Evolutionary conservation across 805 yeast species (phyloP).

Genomic region (Kluyveromyces nonfermentans): DNA sequence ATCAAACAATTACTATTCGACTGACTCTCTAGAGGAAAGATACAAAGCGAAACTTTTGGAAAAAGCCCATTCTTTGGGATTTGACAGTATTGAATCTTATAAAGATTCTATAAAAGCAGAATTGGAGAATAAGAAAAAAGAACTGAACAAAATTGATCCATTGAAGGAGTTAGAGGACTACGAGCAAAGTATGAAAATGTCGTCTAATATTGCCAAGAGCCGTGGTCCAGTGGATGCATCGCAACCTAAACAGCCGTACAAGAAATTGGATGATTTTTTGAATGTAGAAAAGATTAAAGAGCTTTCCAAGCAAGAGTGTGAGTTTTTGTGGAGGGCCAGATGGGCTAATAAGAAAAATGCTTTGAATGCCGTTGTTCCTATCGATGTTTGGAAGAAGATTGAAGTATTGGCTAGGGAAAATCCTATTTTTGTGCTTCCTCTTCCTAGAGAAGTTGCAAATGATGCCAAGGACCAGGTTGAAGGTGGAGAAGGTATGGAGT

Average conservation of each 20-base stretch:
- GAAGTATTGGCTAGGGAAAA: conserved; percentile 56
- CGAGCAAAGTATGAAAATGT: conserved; percentile 30
- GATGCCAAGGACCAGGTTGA: conserved; percentile 32
- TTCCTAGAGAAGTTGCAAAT: conserved; percentile 50
- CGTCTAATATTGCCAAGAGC: conserved; percentile 12
- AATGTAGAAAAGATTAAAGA: conserved; percentile 55
- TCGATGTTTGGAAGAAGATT: conserved; percentile 52
- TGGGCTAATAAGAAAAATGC: conserved; percentile 52
- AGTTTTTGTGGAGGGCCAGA: conserved; percentile 81
- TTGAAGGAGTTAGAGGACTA: conserved; percentile 53
- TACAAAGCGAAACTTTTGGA: conserved; percentile 31
- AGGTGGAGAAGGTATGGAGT: conserved; percentile 46
- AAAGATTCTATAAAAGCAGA: conserved; percentile 52
- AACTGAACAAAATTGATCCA: conserved; percentile 59
- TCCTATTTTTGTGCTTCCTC: conserved; percentile 83
- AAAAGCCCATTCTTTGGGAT: conserved; percentile 30
- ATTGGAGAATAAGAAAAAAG: conserved; percentile 45
- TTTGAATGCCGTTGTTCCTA: conserved; percentile 55
- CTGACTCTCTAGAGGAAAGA: conserved; percentile 19
- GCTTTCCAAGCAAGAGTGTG: conserved; percentile 56
- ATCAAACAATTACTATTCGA: conserved; percentile 10
- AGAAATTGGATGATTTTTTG: conserved; percentile 61
- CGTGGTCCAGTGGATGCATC: conserved; percentile 30
- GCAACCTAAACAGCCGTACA: conserved; percentile 47
- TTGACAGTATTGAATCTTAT: conserved; percentile 42